A percentile compares a stretch with the other conserved stretches of the same genome.
Evolutionary conservation across 1,139 yeast species (phyloP).

Genomic region (Arxiozyma slooffiae): DNA sequence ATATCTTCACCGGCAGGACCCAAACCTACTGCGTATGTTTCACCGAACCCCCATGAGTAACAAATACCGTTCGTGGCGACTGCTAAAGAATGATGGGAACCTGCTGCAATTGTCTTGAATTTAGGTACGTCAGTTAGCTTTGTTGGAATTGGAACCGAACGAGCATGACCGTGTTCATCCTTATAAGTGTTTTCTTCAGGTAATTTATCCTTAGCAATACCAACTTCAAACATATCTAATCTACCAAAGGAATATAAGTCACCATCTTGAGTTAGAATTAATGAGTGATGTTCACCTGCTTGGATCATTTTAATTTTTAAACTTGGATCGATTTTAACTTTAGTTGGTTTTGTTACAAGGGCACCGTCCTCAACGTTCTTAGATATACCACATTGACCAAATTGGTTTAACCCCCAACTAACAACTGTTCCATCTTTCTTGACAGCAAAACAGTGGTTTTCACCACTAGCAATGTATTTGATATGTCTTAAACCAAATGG

Average conservation of each 20-base stretch:
- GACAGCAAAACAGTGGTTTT: slow-evolving; percentile 90
- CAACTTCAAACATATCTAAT: slow-evolving; percentile 86
- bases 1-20: slow-evolving; percentile 89
- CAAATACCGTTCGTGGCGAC: slow-evolving; percentile 74
- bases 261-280: slow-evolving; percentile 65
- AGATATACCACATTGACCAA: slow-evolving; percentile 88
- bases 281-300: slow-evolving; percentile 91
- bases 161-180: slow-evolving; percentile 70
- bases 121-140: slow-evolving; percentile 48
- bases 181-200: slow-evolving; percentile 53
- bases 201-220: slow-evolving; percentile 55
- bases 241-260: slow-evolving; percentile 80
- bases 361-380: slow-evolving; percentile 69
- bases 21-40: slow-evolving; percentile 89
- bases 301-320: slow-evolving; percentile 42
- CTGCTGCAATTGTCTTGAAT: slow-evolving; percentile 61
- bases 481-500: slow-evolving; percentile 71
- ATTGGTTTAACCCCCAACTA: slow-evolving; percentile 94
- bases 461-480: slow-evolving; percentile 81
- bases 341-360: slow-evolving; percentile 65
- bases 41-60: slow-evolving; percentile 97
- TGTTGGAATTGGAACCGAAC: slow-evolving; percentile 85
- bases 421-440: slow-evolving; percentile 59
- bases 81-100: slow-evolving; percentile 89
- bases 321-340: slow-evolving; percentile 50